Evolutionary conservation across 202 grass and related monocot species (phyloP), one percentile per base, ranked within the genome.

Genomic region (Zizania palustris): DNA sequence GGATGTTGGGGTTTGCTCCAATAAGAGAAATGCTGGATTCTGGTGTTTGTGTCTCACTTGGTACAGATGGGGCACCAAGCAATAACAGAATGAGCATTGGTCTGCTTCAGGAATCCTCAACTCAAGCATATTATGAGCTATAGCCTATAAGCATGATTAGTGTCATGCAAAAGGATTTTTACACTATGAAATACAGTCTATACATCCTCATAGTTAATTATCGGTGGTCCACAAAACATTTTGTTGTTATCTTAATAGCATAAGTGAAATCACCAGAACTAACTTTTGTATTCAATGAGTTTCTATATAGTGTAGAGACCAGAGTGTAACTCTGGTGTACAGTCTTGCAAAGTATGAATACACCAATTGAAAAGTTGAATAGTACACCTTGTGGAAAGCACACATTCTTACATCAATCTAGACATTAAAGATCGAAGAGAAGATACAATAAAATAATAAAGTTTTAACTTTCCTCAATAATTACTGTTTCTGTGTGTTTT

Each of bases 41-140:
- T 85, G 82, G 87, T 80, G 83, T 97, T 75, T 97, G 94, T 82
- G 88, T 97, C 45, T 97, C 94, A 76, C 88, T 97, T 68, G 94
- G 94, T 80, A 97, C 89, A 77, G 91, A 97, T 83, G 94, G 94
- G 46, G 91, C 94, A 28, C 94, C 91, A 44, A 92, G 86, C 82
- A 93, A 97, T 91, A 93, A 97, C 45, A 91, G 91, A 67, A 97
- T 97, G 91, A 90, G 91, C 82, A 97, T 97, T 60, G 94, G 94
- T 97, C 36, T 70, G 87, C 57, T 83, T 87, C 73, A 40, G 40
- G 80, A 62, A 78, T 73, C 73, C 72, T 80, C 16, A 22, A 13
- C 21, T 6, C 62, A 61, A 65, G 50, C 12, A 57, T 65, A 66
- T 60, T 55, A 60, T 45, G 45, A 77, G 10, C 35, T 79, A 33